A percentile compares a stretch with the other conserved stretches of the same genome.
Conservation (phyloP, 192 early-diverging fungal species). For the Backusella tuberculispora region DNA sequence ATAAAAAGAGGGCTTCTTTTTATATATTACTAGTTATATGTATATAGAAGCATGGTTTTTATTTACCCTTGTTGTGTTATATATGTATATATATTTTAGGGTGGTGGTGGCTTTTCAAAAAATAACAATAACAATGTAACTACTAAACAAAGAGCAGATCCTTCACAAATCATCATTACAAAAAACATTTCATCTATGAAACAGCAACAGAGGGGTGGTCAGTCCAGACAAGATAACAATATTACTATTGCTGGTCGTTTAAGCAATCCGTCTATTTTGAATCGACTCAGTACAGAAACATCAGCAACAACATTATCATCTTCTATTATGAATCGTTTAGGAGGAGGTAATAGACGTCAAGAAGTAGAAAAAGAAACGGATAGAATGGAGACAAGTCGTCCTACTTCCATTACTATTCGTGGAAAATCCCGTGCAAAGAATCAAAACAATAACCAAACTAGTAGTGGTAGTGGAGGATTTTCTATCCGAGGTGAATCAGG, state of each 20-base stretch:
- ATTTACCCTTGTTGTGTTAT: too few relatives aligned
- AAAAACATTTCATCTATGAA: slow-evolving; percentile 16
- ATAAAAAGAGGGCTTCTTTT: background rate
- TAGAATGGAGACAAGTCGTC: background rate
- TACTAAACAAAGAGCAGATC: slow-evolving; percentile 1
- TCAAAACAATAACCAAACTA: background rate
- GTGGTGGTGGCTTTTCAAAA: background rate
- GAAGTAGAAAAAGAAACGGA: too few relatives aligned
- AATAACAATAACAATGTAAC: background rate
- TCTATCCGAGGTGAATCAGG: slow-evolving; percentile 53
- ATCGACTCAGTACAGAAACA: background rate
- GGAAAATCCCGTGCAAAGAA: background rate
- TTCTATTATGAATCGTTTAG: background rate
- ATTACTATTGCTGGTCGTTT: background rate
- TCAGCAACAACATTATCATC: background rate
- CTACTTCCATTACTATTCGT: background rate
- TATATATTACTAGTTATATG: background rate
- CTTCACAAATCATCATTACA: slow-evolving; percentile 34
- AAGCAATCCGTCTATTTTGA: background rate
- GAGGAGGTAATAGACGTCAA: too few relatives aligned
- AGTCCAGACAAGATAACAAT: background rate
- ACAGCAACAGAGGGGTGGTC: background rate
- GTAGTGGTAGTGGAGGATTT: slow-evolving; percentile 6
- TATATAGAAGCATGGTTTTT: background rate
- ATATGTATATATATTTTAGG: too few relatives aligned